A percentile compares a stretch with the other conserved stretches of the same genome.
Conservation (phyloP, 2,329 filamentous ascomycete genomes). For the Beauveria sp. region DNA sequence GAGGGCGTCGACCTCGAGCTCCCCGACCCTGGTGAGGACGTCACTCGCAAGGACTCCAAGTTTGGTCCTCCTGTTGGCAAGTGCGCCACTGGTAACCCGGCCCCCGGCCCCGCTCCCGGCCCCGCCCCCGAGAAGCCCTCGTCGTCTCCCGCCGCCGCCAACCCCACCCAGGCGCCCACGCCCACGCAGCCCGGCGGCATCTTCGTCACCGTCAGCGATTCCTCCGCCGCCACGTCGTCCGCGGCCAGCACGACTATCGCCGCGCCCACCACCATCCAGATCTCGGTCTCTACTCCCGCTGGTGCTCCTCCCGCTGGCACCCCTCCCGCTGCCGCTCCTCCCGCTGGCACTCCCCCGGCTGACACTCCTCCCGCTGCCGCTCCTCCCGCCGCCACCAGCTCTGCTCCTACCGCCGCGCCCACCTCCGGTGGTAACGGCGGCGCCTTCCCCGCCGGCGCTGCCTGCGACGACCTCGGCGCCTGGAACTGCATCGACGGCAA, state of each 20-base stretch:
- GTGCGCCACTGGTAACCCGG: constrained; percentile 6
- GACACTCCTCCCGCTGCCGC: no score
- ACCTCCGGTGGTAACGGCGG: constrained; percentile 11
- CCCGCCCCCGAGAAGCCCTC: background rate
- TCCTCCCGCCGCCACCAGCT: constrained; percentile 17
- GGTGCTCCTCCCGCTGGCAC: constrained; percentile 6
- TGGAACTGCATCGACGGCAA: constrained; percentile 52
- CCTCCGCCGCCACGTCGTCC: background rate
- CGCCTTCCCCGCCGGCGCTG: constrained; percentile 27
- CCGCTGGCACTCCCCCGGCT: constrained; percentile 18
- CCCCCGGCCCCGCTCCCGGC: constrained; percentile 9
- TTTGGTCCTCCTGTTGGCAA: constrained; percentile 13
- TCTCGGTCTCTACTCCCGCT: background rate
- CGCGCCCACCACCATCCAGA: constrained; percentile 3
- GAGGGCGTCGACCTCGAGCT: constrained; percentile 54
- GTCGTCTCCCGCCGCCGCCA: background rate
- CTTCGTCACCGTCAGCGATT: constrained; percentile 28
- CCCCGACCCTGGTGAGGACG: constrained; percentile 54
- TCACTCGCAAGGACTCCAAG: constrained; percentile 26
- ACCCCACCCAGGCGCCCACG: background rate
- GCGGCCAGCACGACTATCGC: background rate
- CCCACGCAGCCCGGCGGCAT: constrained; percentile 32
- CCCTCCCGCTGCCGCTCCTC: background rate
- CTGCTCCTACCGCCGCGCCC: constrained; percentile 5
- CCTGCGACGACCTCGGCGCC: constrained; percentile 45